Base-by-base conservation (phyloP, 2,329 filamentous ascomycete genomes). In the Claviceps sp. region DNA sequence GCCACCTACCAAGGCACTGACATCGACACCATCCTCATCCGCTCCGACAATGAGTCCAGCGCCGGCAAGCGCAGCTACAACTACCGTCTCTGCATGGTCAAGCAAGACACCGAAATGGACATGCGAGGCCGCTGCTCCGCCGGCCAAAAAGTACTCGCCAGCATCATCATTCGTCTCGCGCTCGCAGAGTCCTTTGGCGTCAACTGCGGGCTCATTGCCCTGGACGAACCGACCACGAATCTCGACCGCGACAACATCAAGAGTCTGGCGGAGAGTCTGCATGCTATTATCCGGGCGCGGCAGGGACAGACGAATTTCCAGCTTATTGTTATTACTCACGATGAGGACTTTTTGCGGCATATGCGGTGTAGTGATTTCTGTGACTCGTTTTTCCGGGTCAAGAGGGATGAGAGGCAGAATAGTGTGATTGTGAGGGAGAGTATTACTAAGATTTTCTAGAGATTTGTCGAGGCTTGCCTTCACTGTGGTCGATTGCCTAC, bases 51-150 rank as follows among this genome's bases (percentile, higher is more conserved):
- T 60, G 93, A 97, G 65, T 81, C 78, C 47, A 75, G 75, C 42
- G 68, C 81, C 52, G 84, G 81, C 50, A 89, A 88, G 62, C 83
- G 88, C 61, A 86, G 77, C 56, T 97, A 97, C 77, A 97, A 98
- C 70, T 98, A 98, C 73, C 87, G 93, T 47, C 85, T 98, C 5
- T 90, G 88, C 68, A 98, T 98, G 93, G 82, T 95, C 60, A 98
- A 98, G 72, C 85, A 91, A 65, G 89, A 94, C 62, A 88, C 86
- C 0, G 93, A 98, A 68, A 95, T 98, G 89, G 93, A 98, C 71
- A 98, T 98, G 93, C 88, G 93, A 56, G 94, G 93, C 1, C 87
- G 93, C 52, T 98, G 93, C 75, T 94, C 87, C 59, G 93, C 93
- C 1, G 93, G 93, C 3, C 93, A 98, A 67, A 96, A 95, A 69